These are phyloP conservation scores for Aspergillus sp. DNA, from an alignment of 2,329 filamentous ascomycete species.

Conservation along the genomic window DNA sequence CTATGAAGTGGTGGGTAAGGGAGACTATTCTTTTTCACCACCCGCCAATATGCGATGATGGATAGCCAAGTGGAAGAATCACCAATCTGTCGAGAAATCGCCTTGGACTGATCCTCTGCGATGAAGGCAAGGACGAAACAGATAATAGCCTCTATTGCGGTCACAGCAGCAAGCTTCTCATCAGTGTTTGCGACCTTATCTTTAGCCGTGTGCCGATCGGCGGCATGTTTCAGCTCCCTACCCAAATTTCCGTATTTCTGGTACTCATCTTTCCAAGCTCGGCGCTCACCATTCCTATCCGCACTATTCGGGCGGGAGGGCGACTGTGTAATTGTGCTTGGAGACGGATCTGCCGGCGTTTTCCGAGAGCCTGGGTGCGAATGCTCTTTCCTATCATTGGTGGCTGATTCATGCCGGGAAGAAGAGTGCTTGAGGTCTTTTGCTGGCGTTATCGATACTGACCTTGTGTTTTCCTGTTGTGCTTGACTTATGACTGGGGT, in stretches of 20 bases:
- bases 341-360: slow-evolving; percentile 25
- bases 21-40: slow-evolving; percentile 40
- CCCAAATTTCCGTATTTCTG: slow-evolving; percentile 44
- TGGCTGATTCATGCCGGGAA: slow-evolving; percentile 41
- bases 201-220: slow-evolving; percentile 36
- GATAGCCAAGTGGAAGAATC: slow-evolving; percentile 47
- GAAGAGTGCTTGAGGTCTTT: slow-evolving; percentile 40
- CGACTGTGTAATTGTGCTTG: slow-evolving; percentile 24
- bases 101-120: slow-evolving; percentile 42
- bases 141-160: slow-evolving; percentile 46
- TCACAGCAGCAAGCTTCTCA: slow-evolving; percentile 39
- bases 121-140: slow-evolving; percentile 50
- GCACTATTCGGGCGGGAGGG: slow-evolving; percentile 28
- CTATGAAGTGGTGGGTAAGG: slow-evolving; percentile 43
- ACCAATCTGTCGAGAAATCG: slow-evolving; percentile 35
- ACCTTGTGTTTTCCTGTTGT: slow-evolving; percentile 25
- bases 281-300: slow-evolving; percentile 36
- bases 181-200: slow-evolving; percentile 28
- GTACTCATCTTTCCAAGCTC: slow-evolving; percentile 45
- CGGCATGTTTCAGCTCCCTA: slow-evolving; percentile 48
- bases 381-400: slow-evolving; percentile 43
- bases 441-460: slow-evolving; percentile 41
- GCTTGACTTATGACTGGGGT: slow-evolving; percentile 39
- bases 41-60: slow-evolving; percentile 49
- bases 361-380: slow-evolving; percentile 30